Evolutionary conservation across 208 protist species (phyloP), one percentile per base, ranked within the genome.

Genomic region (Leishmania tarentolae): DNA sequence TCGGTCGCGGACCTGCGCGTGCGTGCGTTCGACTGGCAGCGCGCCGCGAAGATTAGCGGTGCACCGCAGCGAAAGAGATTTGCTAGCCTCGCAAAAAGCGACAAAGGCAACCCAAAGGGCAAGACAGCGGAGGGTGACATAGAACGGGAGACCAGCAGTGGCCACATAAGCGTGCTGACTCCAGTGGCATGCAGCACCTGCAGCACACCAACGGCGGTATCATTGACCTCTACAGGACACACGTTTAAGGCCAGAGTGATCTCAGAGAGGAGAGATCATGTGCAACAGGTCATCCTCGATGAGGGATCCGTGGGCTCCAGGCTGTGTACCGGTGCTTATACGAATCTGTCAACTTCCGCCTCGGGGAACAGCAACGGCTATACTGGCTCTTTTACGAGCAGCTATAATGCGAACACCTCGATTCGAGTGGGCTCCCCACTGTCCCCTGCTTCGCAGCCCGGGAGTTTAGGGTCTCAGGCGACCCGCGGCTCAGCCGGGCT

Each of bases 21-120:
- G 47, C 89, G 87, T 65, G 87, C 86, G 37, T 97, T 97, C 69
- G 86, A 94, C 50, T 85, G 94, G 35, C 76, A 81, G 17, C 80
- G 88, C 8, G 92, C 93, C 0, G 90, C 90, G 28, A 80, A 80
- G 79, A 83, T 86, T 65, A 92, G 88, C 76, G 44, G 80, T 9
- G 79, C 73, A 47, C 80, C 83, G 37, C 76, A 69, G 65, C 66
- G 66, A 1, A 31, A 46, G 42, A 21, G 40, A 17, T 37, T 24
- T 15, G 37, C 71, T n/a, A 40, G 21, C 19, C 6, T 37, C 13
- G 70, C 46, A 0, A 35, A n/a, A 6, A 75, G 46, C 70, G 19
- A 40, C 46, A 11, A n/a, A 6, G n/a, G 56, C 11, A 31, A 24
- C 11, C 17, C 56, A 15, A 24, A n/a, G 2, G 35, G 37, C 19